A percentile compares a stretch with the other conserved stretches of the same genome.
These are phyloP conservation scores for Pseudonectria foliicola DNA, from an alignment of 2,329 filamentous ascomycete species.

Conservation along the genomic window DNA sequence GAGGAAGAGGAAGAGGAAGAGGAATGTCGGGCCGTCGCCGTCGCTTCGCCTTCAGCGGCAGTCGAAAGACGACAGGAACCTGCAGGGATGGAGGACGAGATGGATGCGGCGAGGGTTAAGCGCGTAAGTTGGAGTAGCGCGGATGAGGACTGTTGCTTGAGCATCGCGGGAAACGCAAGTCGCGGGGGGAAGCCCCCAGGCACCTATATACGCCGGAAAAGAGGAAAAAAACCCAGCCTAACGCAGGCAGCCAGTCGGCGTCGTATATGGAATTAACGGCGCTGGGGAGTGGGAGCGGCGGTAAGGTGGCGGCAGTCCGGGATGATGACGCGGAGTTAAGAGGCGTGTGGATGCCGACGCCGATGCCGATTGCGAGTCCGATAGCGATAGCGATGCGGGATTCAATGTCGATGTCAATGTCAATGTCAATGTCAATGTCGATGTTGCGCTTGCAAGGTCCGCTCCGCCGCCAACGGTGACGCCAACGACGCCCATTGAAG, in stretches of 20 bases:
- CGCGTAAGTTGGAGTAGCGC: slow-evolving; percentile 36
- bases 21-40: slow-evolving; percentile 17
- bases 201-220: slow-evolving; percentile 15
- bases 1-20: no score
- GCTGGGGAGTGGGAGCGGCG: no score
- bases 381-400: no score
- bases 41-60: no score
- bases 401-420: not conserved
- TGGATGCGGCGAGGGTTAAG: slow-evolving; percentile 27
- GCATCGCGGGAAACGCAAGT: slow-evolving; percentile 32
- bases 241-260: slow-evolving; percentile 10
- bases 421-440: slow-evolving; percentile 13
- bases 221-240: no score
- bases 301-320: no score
- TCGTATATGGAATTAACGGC: no score
- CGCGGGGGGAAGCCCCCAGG: slow-evolving; percentile 8
- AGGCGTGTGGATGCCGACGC: no score
- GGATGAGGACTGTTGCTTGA: slow-evolving; percentile 35
- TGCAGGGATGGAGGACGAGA: slow-evolving; percentile 5
- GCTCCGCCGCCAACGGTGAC: slow-evolving; percentile 12
- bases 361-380: no score
- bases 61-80: slow-evolving; percentile 27
- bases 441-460: slow-evolving; percentile 8
- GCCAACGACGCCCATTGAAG: slow-evolving; percentile 11
- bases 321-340: slow-evolving; percentile 24